Base-by-base conservation (phyloP, 2,329 filamentous ascomycete species). In the Penicillium sp. region DNA sequence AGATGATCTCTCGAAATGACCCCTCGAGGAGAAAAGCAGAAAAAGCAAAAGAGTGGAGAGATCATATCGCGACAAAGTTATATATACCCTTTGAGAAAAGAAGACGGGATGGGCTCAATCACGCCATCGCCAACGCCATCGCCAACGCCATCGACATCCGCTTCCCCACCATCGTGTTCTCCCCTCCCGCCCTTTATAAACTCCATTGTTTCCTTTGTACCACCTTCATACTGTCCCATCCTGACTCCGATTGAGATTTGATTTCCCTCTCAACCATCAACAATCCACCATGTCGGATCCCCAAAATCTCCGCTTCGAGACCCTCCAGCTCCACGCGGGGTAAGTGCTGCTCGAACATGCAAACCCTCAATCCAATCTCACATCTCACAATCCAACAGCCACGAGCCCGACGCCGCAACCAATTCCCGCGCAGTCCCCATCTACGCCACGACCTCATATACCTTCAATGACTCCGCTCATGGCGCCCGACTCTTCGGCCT, bases 401-500 rank as follows among this genome's bases (percentile, higher is more conserved):
- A 95, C 59, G 77, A 83, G 61, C 82, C 87, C 20, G 93, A 97
- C 67, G 73, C 86, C 22, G 69, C 83, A 2, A 95, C 91, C 52
- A 91, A 94, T 50, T 79, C 93, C 22, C 83, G 93, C 61, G 93
- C 91, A 38, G 89, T 96, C 7, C 93, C 93, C 44, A 97, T 98
- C 66, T 97, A 97, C 68, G 89, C 91, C 11, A 90, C 90, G 4
- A 91, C 85, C n/a, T 95, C 89, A 63, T 98, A 77, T 71, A 82
- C 82, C 43, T 98, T 98, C 80, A 86, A 97, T 80, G 88, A 97
- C 75, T 95, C 89, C 42, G 91, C 89, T 40, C 93, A 97, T 64
- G 93, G 89, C 52, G 93, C 93, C 46, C 84, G 89, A 68, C 84
- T 98, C 34, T 98, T 98, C 67, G 87, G 89, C 66, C 87, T 98